These are phyloP conservation scores for Amanita molliuscula DNA, from an alignment of 768 basidiomycete species.

Conservation along the genomic window DNA sequence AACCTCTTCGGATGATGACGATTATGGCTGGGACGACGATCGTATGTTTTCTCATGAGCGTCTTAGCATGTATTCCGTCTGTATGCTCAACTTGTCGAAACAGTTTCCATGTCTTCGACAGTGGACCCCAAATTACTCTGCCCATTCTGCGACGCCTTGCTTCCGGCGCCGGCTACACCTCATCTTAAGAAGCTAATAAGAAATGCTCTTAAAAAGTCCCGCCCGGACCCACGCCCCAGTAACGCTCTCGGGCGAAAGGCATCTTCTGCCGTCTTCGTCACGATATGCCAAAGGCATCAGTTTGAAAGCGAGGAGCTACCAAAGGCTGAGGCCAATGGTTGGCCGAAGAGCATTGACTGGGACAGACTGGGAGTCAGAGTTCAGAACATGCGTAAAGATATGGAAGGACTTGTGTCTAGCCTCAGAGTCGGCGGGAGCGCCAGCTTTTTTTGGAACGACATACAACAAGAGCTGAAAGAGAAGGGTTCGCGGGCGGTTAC, in stretches of 20 bases:
- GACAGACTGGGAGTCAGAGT: constrained; percentile 42
- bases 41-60: constrained; percentile 18
- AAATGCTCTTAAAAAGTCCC: constrained; percentile 41
- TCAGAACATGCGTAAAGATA: constrained; percentile 30
- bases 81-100: constrained; percentile 1
- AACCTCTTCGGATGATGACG: neutral
- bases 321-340: constrained; percentile 57
- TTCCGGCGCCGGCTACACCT: constrained; percentile 55
- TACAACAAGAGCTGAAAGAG: constrained; percentile 48
- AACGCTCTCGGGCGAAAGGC: constrained; percentile 58
- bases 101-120: constrained; percentile 41
- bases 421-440: constrained; percentile 6
- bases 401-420: constrained; percentile 43
- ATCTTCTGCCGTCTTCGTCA: constrained; percentile 47
- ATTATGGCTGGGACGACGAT: constrained; percentile 19
- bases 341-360: constrained; percentile 73
- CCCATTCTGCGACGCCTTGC: constrained; percentile 68
- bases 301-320: constrained; percentile 71
- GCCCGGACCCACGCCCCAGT: constrained; percentile 49
- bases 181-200: constrained; percentile 44
- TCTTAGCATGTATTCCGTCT: neutral
- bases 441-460: constrained; percentile 59
- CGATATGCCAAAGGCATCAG: constrained; percentile 67
- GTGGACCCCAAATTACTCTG: constrained; percentile 63
- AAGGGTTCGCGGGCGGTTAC: constrained; percentile 58